Evolutionary conservation across 371 early-diverging fungal species (phyloP).

Genomic region (Coemansia sp.): DNA sequence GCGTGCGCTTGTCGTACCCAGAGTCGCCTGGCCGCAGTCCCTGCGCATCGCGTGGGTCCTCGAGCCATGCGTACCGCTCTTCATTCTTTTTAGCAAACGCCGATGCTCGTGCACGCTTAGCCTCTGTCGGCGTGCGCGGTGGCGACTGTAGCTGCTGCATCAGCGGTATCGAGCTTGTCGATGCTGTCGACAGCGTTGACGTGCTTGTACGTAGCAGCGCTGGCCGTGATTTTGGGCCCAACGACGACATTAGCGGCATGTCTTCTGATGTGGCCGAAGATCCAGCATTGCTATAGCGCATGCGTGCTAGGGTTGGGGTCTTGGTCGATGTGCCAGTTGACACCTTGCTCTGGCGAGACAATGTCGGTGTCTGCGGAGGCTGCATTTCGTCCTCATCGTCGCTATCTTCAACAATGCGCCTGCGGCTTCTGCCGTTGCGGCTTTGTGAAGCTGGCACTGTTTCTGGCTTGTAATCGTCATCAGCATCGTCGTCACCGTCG

Average conservation of each 20-base stretch:
- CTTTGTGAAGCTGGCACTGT: neutral
- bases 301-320: constrained; percentile 17
- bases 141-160: constrained; percentile 15
- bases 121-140: constrained; percentile 16
- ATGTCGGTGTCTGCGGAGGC: constrained; percentile 2
- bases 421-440: constrained; percentile 9
- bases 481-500: constrained; percentile 10
- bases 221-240: constrained; percentile 5
- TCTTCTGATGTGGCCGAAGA: constrained; percentile 28
- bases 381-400: constrained; percentile 27
- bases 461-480: constrained; percentile 37
- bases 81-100: constrained; percentile 82
- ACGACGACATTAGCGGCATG: constrained; percentile 16
- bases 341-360: neutral
- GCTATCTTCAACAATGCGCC: constrained; percentile 36
- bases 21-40: constrained; percentile 63
- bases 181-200: constrained; percentile 18
- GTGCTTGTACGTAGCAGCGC: constrained; percentile 15
- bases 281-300: constrained; percentile 12
- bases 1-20: constrained; percentile 94
- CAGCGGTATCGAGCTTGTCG: constrained; percentile 16
- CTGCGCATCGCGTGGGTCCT: constrained; percentile 78
- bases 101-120: constrained; percentile 55
- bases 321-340: neutral
- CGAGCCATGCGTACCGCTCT: constrained; percentile 84